Percentiles rank a stretch among this genome's conserved stretches.
Conservation (phyloP, 1,284 basidiomycete species). For the Fomitopsis schrenkii region DNA sequence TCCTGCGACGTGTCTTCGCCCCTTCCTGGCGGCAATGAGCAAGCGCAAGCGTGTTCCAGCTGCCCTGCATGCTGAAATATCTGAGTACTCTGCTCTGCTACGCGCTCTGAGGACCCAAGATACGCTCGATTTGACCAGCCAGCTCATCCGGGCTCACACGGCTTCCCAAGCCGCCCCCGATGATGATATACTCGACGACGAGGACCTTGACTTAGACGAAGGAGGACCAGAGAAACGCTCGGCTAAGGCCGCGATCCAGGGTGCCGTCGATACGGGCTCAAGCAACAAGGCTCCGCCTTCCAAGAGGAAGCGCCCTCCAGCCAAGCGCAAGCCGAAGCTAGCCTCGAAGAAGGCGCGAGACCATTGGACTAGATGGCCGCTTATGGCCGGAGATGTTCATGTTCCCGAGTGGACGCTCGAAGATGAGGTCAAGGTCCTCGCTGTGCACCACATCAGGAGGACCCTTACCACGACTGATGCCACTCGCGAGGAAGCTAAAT, state of each 20-base stretch:
- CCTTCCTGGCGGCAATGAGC: conserved; percentile 28
- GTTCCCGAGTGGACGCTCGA: conserved; percentile 56
- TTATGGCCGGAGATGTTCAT: conserved; percentile 49
- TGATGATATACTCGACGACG: conserved; percentile 11
- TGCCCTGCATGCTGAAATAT: conserved; percentile 52
- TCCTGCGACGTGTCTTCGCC: not conserved
- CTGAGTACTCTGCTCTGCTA: conserved; percentile 59
- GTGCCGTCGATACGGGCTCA: not conserved
- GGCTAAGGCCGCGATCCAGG: conserved; percentile 6
- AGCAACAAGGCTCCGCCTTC: not conserved
- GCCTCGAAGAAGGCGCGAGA: conserved; percentile 22
- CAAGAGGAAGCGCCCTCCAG: conserved; percentile 4
- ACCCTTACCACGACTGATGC: not conserved
- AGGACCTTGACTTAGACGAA: conserved; percentile 5
- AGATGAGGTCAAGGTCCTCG: conserved; percentile 51
- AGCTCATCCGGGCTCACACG: conserved; percentile 29
- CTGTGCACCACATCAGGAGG: conserved; percentile 19
- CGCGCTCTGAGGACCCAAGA: conserved; percentile 51
- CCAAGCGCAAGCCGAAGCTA: conserved; percentile 20
- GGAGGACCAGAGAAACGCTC: conserved; percentile 9
- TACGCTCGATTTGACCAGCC: conserved; percentile 49
- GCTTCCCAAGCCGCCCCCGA: not conserved
- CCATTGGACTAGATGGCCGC: conserved; percentile 66
- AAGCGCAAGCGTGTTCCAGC: conserved; percentile 43
- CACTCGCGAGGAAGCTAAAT: conserved; percentile 26